Evolutionary conservation across 345 rosid species (phyloP).

Genomic region (Angophora floribunda): DNA sequence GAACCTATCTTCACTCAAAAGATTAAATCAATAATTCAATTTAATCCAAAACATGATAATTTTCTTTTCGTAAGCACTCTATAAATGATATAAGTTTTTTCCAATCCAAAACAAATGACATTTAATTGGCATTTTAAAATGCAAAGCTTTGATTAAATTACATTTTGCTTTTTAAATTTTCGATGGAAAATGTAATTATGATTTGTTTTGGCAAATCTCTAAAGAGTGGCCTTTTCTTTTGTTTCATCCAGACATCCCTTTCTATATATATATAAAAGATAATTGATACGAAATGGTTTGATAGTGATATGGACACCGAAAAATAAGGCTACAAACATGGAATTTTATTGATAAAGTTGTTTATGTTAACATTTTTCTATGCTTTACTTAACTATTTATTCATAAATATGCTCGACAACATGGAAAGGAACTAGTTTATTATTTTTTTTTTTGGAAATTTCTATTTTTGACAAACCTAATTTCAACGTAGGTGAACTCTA

Average conservation of each 20-base stretch:
- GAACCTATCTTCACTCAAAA: background rate
- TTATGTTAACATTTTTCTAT: background rate
- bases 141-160: background rate
- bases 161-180: background rate
- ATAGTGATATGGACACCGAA: background rate
- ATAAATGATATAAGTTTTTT: background rate
- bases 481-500: background rate
- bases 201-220: background rate
- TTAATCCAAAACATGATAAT: background rate
- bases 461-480: background rate
- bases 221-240: background rate
- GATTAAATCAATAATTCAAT: background rate
- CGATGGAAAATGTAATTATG: background rate
- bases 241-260: background rate
- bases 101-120: background rate
- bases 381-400: background rate
- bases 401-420: background rate
- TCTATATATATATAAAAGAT: background rate
- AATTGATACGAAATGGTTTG: background rate
- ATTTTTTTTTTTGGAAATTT: background rate
- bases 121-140: background rate
- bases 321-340: background rate
- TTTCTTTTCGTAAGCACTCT: fast-evolving
- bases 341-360: background rate
- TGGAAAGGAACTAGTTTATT: background rate